A percentile compares a stretch with the other conserved stretches of the same genome.
These are phyloP conservation scores for Larix sibirica DNA, from an alignment of 83 land plant species.

Conservation along the genomic window DNA sequence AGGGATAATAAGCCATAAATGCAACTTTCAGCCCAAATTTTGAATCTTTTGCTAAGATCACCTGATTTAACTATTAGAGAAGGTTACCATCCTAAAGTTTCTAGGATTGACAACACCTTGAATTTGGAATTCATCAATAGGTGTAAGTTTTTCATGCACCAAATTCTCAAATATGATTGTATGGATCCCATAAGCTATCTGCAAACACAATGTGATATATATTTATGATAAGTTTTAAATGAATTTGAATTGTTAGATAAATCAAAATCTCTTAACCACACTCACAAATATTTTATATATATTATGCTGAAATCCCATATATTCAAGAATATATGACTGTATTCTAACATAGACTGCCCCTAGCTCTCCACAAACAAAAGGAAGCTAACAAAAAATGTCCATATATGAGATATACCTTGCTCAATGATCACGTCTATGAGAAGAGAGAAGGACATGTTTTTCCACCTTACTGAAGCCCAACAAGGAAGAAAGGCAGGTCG, in stretches of 20 bases:
- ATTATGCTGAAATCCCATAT: neutral
- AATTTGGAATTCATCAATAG: constrained; percentile 63
- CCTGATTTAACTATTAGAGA: neutral
- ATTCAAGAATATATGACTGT: neutral
- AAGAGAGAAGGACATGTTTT: constrained; percentile 57
- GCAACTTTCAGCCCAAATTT: constrained; percentile 5
- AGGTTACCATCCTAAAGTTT: constrained; percentile 57
- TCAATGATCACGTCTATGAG: constrained; percentile 77
- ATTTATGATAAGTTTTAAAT: neutral
- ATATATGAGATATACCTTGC: constrained; percentile 51
- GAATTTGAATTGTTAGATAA: neutral
- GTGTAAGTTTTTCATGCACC: constrained; percentile 61
- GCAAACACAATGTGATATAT: constrained; percentile 49
- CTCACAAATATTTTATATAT: neutral
- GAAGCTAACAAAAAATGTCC: neutral
- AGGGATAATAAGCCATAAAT: neutral
- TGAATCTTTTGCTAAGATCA: constrained; percentile 8
- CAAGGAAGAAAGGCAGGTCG: constrained; percentile 72
- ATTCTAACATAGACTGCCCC: neutral
- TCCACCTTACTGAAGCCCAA: constrained; percentile 52
- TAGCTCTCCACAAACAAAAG: neutral
- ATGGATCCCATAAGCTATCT: constrained; percentile 59
- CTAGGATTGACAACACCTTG: constrained; percentile 66
- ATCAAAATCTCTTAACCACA: neutral
- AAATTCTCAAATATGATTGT: constrained; percentile 58